phyloP scores from a whole-genome alignment of 2,329 filamentous ascomycete species.

The Fusarium veterinarium region DNA sequence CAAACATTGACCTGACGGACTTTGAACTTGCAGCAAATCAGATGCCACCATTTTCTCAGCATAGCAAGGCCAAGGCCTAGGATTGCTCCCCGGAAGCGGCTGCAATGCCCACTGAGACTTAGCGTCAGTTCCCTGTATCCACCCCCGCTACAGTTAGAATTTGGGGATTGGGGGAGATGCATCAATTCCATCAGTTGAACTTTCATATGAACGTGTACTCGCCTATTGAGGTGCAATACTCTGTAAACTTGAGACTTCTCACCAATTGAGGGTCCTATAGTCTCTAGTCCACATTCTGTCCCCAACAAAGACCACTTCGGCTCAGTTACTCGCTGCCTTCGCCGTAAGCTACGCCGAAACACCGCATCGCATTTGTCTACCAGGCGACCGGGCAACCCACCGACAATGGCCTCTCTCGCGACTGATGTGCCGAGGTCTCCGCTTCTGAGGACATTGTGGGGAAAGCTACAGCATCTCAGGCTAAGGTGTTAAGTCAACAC shows the following conservation, averaged over 20 bases:
- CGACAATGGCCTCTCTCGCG: conserved; percentile 27
- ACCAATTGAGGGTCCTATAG: neutral
- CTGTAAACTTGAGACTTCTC: neutral
- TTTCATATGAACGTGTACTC: neutral
- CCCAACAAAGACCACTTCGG: neutral
- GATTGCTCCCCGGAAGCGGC: conserved; percentile 39
- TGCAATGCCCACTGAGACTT: conserved; percentile 32
- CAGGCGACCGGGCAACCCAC: conserved; percentile 41
- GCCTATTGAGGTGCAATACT: neutral
- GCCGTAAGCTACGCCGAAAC: conserved; percentile 44
- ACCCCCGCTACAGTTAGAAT: conserved; percentile 32
- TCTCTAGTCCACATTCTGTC: neutral
- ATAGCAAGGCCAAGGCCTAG: conserved; percentile 16
- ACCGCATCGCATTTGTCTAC: conserved; percentile 27
- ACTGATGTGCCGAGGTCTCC: conserved; percentile 45
- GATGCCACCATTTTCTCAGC: conserved; percentile 45
- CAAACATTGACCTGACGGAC: conserved; percentile 9
- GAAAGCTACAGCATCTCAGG: neutral
- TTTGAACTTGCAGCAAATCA: conserved; percentile 39
- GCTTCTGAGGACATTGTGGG: conserved; percentile 35
- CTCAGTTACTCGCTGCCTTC: conserved; percentile 20
- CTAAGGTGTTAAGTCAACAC: neutral
- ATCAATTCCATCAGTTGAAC: neutral
- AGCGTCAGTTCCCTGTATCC: conserved; percentile 33
- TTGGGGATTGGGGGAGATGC: conserved; percentile 21